Percentiles rank a stretch among this genome's conserved stretches.
Conservation (phyloP, 2,329 filamentous ascomycete genomes). For the Pseudocercospora crystallina region DNA sequence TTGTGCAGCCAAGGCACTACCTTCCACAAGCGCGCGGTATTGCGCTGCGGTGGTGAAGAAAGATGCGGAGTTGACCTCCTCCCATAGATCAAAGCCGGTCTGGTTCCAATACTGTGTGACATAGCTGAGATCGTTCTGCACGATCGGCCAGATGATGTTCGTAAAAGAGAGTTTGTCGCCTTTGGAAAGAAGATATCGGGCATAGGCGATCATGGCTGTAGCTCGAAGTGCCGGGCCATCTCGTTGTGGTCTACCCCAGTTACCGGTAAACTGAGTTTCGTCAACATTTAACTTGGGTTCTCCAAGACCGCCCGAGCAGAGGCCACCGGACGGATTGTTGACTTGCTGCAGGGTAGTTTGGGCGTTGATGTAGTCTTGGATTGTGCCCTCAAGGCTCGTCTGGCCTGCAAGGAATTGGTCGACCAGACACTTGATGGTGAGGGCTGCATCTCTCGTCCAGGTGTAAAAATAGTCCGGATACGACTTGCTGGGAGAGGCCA, state of each 20-base stretch:
- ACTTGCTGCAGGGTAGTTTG: slow-evolving; percentile 68
- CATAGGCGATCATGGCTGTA: slow-evolving; percentile 69
- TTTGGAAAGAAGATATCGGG: slow-evolving; percentile 63
- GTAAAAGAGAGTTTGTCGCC: slow-evolving; percentile 46
- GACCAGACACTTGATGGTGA: slow-evolving; percentile 67
- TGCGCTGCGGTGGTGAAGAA: slow-evolving; percentile 75
- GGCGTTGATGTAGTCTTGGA: slow-evolving; percentile 67
- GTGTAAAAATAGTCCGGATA: slow-evolving; percentile 69
- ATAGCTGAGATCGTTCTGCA: slow-evolving; percentile 74
- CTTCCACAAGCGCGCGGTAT: slow-evolving; percentile 65
- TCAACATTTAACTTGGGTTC: slow-evolving; percentile 74
- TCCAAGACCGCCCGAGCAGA: slow-evolving; percentile 57
- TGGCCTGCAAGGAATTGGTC: slow-evolving; percentile 65
- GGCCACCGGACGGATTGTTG: slow-evolving; percentile 66
- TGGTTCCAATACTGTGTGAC: slow-evolving; percentile 67
- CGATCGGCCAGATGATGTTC: slow-evolving; percentile 67
- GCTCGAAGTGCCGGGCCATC: slow-evolving; percentile 78
- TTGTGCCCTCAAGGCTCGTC: slow-evolving; percentile 54
- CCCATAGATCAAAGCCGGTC: slow-evolving; percentile 75
- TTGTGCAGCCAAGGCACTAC: slow-evolving; percentile 62
- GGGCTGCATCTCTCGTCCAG: slow-evolving; percentile 73
- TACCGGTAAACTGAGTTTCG: slow-evolving; percentile 48
- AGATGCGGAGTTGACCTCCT: slow-evolving; percentile 72
- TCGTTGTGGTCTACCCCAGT: slow-evolving; percentile 76
- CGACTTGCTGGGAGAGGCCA: slow-evolving; percentile 56